Base-by-base conservation (phyloP, 495 filamentous ascomycete genomes). In the Pseudoneurospora amorphoporcata region DNA sequence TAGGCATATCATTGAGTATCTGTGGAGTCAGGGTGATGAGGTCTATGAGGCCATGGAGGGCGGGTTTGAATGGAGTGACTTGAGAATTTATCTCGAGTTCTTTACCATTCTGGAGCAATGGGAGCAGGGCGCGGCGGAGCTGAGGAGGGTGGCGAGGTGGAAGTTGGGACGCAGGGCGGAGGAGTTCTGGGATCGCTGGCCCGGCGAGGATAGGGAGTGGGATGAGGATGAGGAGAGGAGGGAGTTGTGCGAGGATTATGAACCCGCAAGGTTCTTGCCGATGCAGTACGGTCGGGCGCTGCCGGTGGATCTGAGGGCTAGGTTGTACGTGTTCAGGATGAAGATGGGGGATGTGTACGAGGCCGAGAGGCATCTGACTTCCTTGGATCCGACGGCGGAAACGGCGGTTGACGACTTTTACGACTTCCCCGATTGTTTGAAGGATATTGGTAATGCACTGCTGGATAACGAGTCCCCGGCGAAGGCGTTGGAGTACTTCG, bases 201-300 rank as follows among this genome's bases (percentile, higher is more conserved):
- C 85, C 8, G 84, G 88, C 8, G 94, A 98, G 77, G 95, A 99
- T 80, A 87, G 94, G 72, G 95, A 99, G 83, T 99, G 93, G 92
- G 95, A 99, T 77, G 75, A 86, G 4, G 86, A 89, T 38, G 88
- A 94, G 81, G 84, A 85, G 3, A 90, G 92, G 39, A 87, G 94
- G 45, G 83, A 89, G 45, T 83, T 83, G 42, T 85, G 88, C 39
- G 82, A 87, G 16, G 81, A 86, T 35, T 85, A 85, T 45, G 78
- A 81, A 35, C 73, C 81, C 1, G 87, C 86, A 7, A 92, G 80
- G 70, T 90, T 88, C 80, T 85, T 87, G 1, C 77, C 76, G 14
- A 84, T 87, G 32, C 83, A 86, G 0, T 98, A 97, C 76, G 93
- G 93, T 3, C 79, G 86, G 40, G 90, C 90, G 2, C 85, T 99